Evolutionary conservation across 257 asterid species (phyloP).

Genomic region (Dorcoceras hygrometricum): DNA sequence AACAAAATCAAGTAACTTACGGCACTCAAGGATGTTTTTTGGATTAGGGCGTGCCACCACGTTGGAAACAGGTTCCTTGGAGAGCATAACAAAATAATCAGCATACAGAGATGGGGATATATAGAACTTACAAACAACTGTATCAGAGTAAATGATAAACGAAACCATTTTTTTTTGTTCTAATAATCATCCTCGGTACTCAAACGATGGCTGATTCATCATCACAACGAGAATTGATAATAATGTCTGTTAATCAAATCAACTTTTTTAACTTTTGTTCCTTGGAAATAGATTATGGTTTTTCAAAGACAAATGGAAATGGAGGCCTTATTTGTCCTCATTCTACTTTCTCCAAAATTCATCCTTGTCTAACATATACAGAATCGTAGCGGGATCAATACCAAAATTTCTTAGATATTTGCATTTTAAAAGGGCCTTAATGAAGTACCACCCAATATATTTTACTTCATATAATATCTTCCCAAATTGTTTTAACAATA

Average conservation of each 20-base stretch:
- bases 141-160: not conserved
- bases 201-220: not conserved
- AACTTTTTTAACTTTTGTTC: not conserved
- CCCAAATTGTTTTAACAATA: too few species aligned
- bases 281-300: not conserved
- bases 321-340: not conserved
- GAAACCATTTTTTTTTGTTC: not conserved
- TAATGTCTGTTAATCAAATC: not conserved
- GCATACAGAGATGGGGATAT: conserved; percentile 4
- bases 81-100: conserved; percentile 24
- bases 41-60: conserved; percentile 95
- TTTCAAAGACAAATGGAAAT: not conserved
- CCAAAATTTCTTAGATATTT: not conserved
- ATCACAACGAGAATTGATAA: too few species aligned
- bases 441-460: not conserved
- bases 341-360: not conserved
- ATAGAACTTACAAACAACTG: not conserved
- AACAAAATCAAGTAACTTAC: conserved; percentile 51
- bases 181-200: not conserved
- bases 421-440: not conserved
- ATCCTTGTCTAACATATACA: not conserved
- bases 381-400: not conserved
- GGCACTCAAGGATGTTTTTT: conserved; percentile 97
- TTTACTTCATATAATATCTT: not conserved
- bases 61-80: conserved; percentile 94